Percentiles rank a stretch among this genome's conserved stretches.
Conservation (phyloP, 176 grass and related monocot genomes). For the Chloris gayana region DNA sequence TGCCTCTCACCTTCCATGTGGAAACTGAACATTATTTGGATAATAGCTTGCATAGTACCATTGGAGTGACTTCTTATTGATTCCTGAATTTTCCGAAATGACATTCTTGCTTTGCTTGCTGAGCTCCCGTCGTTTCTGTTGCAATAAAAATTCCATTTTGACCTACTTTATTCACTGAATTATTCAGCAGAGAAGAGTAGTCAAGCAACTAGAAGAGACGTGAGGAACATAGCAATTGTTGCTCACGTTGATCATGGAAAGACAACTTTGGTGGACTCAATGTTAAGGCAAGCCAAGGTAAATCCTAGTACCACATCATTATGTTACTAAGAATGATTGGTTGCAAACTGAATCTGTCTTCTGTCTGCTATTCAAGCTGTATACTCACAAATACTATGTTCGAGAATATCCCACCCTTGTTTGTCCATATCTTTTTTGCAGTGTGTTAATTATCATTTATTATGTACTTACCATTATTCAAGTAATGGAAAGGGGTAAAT, state of each 20-base stretch:
- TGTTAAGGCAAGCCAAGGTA: conserved; percentile 98
- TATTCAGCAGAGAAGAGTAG: conserved; percentile 56
- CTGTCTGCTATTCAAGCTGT: conserved; percentile 1
- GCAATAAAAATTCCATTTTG: conserved; percentile 20
- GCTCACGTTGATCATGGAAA: conserved; percentile 99
- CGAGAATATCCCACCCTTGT: conserved; percentile 12
- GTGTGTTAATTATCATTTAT: neutral
- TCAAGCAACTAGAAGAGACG: conserved; percentile 85
- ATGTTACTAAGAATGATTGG: conserved; percentile 4
- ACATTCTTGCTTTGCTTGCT: neutral
- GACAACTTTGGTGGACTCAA: conserved; percentile 94
- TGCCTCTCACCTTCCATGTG: conserved; percentile 4
- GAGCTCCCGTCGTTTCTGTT: neutral
- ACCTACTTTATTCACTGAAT: conserved; percentile 17
- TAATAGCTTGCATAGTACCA: neutral
- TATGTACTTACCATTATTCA: too few relatives aligned
- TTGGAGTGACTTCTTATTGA: neutral
- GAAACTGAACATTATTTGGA: conserved; percentile 5
- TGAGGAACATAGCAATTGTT: conserved; percentile 95
- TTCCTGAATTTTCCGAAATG: neutral
- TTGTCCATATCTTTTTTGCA: conserved; percentile 4
- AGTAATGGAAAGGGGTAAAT: too few relatives aligned
- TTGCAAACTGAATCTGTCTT: conserved; percentile 5
- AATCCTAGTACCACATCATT: conserved; percentile 22
- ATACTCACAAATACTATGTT: conserved; percentile 9